A percentile compares a stretch with the other conserved stretches of the same genome.
Conservation (phyloP, 2,329 filamentous ascomycete species). For the Claviceps humidiphila region DNA sequence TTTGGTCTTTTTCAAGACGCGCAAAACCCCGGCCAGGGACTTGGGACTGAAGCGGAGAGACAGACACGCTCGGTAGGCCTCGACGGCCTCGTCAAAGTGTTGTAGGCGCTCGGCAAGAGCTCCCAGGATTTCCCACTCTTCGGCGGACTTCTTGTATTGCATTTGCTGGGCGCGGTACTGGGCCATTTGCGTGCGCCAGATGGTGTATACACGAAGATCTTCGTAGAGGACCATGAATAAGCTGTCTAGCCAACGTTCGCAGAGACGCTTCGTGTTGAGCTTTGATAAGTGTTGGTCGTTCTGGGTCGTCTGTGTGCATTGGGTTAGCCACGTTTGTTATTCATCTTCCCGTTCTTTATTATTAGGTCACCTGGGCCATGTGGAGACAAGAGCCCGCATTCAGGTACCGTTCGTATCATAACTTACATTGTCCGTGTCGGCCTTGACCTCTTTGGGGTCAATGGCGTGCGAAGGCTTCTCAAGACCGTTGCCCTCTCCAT, state of each 20-base stretch:
- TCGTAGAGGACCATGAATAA: slow-evolving; percentile 99
- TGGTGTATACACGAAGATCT: slow-evolving; percentile 94
- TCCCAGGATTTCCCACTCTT: slow-evolving; percentile 97
- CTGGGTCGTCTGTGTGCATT: slow-evolving; percentile 36
- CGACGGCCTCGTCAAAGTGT: slow-evolving; percentile 78
- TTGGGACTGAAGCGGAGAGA: slow-evolving; percentile 85
- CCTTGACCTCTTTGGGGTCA: slow-evolving; percentile 63
- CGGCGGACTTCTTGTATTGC: slow-evolving; percentile 90
- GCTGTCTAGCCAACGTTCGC: slow-evolving; percentile 95
- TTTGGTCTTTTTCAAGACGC: slow-evolving; percentile 62
- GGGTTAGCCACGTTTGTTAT: not conserved
- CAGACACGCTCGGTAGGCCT: slow-evolving; percentile 84
- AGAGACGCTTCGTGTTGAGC: slow-evolving; percentile 93
- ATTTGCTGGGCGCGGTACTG: slow-evolving; percentile 88
- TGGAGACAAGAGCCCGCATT: no score
- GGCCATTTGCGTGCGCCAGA: slow-evolving; percentile 96
- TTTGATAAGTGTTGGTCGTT: slow-evolving; percentile 68
- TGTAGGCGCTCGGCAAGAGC: slow-evolving; percentile 86
- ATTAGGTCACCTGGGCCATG: no score
- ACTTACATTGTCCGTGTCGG: slow-evolving; percentile 57
- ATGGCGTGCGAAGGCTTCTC: slow-evolving; percentile 73
- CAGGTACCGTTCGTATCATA: not conserved
- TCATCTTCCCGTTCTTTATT: not conserved
- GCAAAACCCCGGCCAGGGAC: slow-evolving; percentile 73
- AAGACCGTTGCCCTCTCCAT: slow-evolving; percentile 32